phyloP scores from a whole-genome alignment of 169 alveolate genomes.

The Eimeria necatrix region DNA sequence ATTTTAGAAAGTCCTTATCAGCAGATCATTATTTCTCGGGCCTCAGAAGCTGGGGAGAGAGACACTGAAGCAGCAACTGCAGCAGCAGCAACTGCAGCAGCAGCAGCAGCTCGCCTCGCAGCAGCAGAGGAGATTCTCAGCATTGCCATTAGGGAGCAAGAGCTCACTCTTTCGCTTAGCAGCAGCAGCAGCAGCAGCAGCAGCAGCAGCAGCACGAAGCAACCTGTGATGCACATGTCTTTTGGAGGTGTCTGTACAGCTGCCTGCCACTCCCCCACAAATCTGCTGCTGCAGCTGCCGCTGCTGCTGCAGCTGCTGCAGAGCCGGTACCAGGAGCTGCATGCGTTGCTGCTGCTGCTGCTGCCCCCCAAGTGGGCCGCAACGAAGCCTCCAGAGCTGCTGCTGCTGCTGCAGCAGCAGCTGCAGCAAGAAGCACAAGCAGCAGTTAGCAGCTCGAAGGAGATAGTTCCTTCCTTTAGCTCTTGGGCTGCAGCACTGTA shows the following conservation, averaged over 20 bases:
- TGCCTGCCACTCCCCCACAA: conserved; percentile 38
- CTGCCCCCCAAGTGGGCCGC: conserved; percentile 13
- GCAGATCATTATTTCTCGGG: neutral
- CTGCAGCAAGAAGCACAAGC: conserved; percentile 27
- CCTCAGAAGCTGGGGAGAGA: neutral
- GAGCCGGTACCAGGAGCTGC: neutral
- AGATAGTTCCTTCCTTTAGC: neutral
- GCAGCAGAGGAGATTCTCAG: conserved; percentile 36
- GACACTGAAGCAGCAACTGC: neutral
- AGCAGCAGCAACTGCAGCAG: conserved; percentile 1
- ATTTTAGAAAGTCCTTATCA: neutral
- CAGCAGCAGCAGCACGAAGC: conserved; percentile 25
- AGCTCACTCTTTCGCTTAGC: neutral
- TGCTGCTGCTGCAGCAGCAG: conserved; percentile 73
- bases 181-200: conserved; percentile 54
- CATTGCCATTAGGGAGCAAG: conserved; percentile 36
- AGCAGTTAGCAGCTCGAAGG: neutral
- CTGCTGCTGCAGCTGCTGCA: conserved; percentile 60
- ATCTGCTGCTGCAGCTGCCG: conserved; percentile 71
- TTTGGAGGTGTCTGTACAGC: conserved; percentile 43
- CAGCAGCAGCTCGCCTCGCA: conserved; percentile 2
- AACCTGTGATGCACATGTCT: neutral
- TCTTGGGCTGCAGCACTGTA: neutral
- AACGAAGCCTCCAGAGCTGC: neutral
- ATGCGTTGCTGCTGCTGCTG: conserved; percentile 26